Evolutionary conservation across 768 basidiomycete genomes (phyloP).

Genomic region (Rhizopogon vinicolor): DNA sequence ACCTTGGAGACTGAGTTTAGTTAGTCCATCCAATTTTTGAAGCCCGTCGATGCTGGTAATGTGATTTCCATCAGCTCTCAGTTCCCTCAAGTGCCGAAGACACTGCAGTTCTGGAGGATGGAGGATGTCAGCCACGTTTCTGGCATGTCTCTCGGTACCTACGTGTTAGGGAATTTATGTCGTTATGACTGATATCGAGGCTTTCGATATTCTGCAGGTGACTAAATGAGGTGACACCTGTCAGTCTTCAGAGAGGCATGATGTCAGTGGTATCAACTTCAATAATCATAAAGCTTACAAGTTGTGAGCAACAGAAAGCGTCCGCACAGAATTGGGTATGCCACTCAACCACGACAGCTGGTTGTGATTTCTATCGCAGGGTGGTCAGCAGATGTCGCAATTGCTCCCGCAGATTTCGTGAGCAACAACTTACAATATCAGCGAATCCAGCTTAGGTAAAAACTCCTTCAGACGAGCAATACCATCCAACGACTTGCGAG

Average conservation of each 20-base stretch:
- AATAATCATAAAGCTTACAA: constrained; percentile 35
- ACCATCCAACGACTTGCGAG: constrained; percentile 54
- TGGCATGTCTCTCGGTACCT: constrained; percentile 29
- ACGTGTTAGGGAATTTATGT: constrained; percentile 86
- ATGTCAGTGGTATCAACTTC: constrained; percentile 9
- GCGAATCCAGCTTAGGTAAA: constrained; percentile 69
- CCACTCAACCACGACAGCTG: constrained; percentile 78
- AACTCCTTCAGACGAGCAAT: constrained; percentile 83
- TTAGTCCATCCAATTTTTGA: constrained; percentile 72
- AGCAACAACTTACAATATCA: constrained; percentile 62
- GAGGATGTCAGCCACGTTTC: not conserved
- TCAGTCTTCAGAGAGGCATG: constrained; percentile 51
- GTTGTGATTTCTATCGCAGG: constrained; percentile 57
- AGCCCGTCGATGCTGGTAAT: constrained; percentile 74
- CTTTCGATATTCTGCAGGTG: constrained; percentile 84
- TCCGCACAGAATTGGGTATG: constrained; percentile 65
- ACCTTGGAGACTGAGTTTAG: constrained; percentile 76
- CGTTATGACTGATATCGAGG: constrained; percentile 88
- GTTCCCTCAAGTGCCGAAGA: constrained; percentile 80
- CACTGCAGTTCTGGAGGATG: constrained; percentile 65
- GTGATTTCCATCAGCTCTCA: constrained; percentile 85
- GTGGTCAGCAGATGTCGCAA: constrained; percentile 11
- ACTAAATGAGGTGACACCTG: constrained; percentile 81
- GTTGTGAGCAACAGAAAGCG: constrained; percentile 74
- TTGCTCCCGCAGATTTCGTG: constrained; percentile 3